Evolutionary conservation across 1,284 basidiomycete species (phyloP).

Genomic region (Sporisorium iseilematis-ciliati): DNA sequence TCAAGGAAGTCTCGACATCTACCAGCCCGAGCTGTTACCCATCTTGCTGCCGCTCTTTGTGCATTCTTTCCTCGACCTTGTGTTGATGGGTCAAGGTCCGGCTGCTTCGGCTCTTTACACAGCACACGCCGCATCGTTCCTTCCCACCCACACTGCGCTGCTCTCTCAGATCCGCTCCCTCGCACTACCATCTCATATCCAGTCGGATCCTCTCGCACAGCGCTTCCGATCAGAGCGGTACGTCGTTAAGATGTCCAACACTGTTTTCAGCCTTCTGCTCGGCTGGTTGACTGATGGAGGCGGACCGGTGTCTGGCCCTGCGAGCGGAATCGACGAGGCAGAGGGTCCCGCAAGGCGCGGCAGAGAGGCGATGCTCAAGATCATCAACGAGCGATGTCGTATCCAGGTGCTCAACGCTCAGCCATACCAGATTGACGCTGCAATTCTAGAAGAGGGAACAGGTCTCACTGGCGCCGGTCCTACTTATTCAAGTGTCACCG

Average conservation of each 20-base stretch:
- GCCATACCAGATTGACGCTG: constrained; percentile 62
- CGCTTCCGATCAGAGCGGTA: constrained; percentile 92
- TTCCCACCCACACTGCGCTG: constrained; percentile 78
- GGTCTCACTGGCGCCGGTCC: constrained; percentile 66
- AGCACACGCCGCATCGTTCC: constrained; percentile 79
- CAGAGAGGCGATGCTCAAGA: constrained; percentile 82
- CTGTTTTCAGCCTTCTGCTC: constrained; percentile 89
- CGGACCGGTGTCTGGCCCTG: constrained; percentile 85
- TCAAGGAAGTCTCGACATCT: constrained; percentile 87
- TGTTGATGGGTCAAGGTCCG: constrained; percentile 88
- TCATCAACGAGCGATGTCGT: constrained; percentile 91
- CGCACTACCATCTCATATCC: constrained; percentile 83
- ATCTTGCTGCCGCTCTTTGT: constrained; percentile 96
- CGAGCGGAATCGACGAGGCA: constrained; percentile 79
- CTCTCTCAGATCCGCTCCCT: constrained; percentile 86
- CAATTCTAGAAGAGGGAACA: constrained; percentile 66
- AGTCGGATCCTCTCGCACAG: constrained; percentile 82
- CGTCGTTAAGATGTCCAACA: constrained; percentile 87
- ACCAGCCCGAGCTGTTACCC: constrained; percentile 87
- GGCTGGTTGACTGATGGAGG: constrained; percentile 95
- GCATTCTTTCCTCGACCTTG: constrained; percentile 94
- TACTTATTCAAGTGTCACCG: constrained; percentile 40
- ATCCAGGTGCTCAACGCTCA: constrained; percentile 75
- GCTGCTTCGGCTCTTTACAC: constrained; percentile 80
- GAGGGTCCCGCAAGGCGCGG: constrained; percentile 72